Evolutionary conservation across 2,329 filamentous ascomycete species (phyloP).

Genomic region (Grosmannia huntii): DNA sequence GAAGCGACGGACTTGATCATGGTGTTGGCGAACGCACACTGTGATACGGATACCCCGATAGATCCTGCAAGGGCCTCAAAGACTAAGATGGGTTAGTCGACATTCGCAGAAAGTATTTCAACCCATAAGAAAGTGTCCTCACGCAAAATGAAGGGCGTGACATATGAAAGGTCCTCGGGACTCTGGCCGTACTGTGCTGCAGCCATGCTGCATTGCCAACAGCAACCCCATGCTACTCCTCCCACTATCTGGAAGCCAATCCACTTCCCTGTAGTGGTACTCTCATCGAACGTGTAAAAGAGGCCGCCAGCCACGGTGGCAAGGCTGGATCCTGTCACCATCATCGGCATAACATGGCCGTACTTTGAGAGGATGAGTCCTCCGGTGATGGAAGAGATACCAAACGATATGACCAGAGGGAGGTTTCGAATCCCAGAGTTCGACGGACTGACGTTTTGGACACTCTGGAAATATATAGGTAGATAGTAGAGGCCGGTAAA

Average conservation of each 20-base stretch:
- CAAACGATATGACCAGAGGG: constrained; percentile 20
- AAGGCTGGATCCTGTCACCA: constrained; percentile 13
- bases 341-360: constrained; percentile 11
- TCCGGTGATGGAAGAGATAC: constrained; percentile 16
- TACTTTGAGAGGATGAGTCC: constrained; percentile 17
- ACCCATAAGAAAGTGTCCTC: constrained; percentile 19
- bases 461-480: constrained; percentile 36
- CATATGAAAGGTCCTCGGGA: constrained; percentile 23
- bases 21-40: constrained; percentile 4
- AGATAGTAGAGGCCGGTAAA: constrained; percentile 32
- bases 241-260: constrained; percentile 19
- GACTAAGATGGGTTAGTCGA: constrained; percentile 28
- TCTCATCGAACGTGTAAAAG: constrained; percentile 19
- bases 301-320: constrained; percentile 20
- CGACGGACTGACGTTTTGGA: constrained; percentile 24
- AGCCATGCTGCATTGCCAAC: constrained; percentile 26
- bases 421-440: constrained; percentile 22
- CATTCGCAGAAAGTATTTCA: constrained; percentile 3
- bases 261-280: constrained; percentile 20
- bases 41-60: constrained; percentile 1
- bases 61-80: constrained; percentile 53
- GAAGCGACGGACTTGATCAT: constrained; percentile 4
- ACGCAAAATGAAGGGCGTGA: constrained; percentile 23
- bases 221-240: not conserved
- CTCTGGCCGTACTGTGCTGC: constrained; percentile 35